phyloP scores from a whole-genome alignment of 2,329 filamentous ascomycete species.

The Paecilomyces variotii region DNA sequence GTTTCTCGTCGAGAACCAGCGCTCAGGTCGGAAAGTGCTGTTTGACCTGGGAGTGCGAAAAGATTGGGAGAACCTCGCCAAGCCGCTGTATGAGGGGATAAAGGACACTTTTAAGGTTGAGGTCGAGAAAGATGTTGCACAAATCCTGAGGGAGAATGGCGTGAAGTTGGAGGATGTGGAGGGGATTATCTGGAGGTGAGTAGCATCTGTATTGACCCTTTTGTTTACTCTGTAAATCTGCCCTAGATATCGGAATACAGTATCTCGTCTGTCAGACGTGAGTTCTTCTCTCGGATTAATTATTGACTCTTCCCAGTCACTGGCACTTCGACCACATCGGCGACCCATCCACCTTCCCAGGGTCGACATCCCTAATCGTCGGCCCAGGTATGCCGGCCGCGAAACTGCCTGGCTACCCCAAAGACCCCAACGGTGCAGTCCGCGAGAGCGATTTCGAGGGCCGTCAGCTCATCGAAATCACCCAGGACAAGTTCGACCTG shows the following conservation, averaged over 20 bases:
- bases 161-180: conserved; percentile 4
- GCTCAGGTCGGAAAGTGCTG: conserved; percentile 18
- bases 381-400: conserved; percentile 5
- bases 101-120: not conserved
- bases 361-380: conserved; percentile 4
- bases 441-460: conserved; percentile 3
- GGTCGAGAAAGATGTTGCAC: conserved; percentile 10
- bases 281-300: not conserved
- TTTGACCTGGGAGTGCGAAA: conserved; percentile 29
- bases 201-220: not conserved
- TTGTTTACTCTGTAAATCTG: not conserved
- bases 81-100: conserved; percentile 1
- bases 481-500: not conserved
- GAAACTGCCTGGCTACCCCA: conserved; percentile 1
- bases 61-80: conserved; percentile 8
- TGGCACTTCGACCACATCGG: conserved; percentile 14
- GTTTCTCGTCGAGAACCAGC: conserved; percentile 42
- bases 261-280: too few relatives aligned
- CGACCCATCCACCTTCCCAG: conserved; percentile 8
- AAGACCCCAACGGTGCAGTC: not conserved
- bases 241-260: too few relatives aligned
- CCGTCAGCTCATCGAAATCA: conserved; percentile 1
- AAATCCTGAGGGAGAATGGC: conserved; percentile 11
- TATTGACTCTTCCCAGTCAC: conserved; percentile 5
- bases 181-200: conserved; percentile 9